phyloP scores from a whole-genome alignment of 2,329 filamentous ascomycete species.

The Talaromyces piceae region DNA sequence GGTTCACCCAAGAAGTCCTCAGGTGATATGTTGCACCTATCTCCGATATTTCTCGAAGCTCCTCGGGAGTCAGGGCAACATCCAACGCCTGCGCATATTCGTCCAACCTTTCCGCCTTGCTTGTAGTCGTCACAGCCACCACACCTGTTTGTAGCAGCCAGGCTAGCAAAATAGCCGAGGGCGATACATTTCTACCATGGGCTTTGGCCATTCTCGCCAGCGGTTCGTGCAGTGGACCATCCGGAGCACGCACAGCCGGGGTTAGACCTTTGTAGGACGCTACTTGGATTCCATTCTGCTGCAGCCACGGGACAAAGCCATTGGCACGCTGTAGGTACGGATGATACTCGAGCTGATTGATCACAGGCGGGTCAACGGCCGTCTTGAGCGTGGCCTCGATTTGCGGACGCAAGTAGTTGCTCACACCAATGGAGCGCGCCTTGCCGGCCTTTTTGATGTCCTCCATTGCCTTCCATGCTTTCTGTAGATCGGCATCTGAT shows the following conservation, averaged over 20 bases:
- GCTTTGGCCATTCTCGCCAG: not conserved
- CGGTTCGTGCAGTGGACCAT: not conserved
- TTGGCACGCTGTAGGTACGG: constrained; percentile 26
- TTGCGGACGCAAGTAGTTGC: constrained; percentile 43
- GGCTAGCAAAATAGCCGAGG: not conserved
- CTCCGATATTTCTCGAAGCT: not conserved
- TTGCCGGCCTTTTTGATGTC: constrained; percentile 35
- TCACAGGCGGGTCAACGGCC: constrained; percentile 39
- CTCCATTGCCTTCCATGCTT: constrained; percentile 45
- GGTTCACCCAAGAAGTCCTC: not conserved
- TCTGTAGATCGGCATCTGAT: constrained; percentile 51
- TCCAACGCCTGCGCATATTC: not conserved
- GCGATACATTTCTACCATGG: not conserved
- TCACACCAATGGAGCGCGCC: constrained; percentile 44
- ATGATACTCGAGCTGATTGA: constrained; percentile 47
- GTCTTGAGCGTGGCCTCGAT: constrained; percentile 41
- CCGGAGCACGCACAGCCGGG: not conserved
- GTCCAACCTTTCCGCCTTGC: not conserved
- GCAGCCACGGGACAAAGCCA: not conserved
- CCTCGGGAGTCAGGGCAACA: not conserved
- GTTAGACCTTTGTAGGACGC: not conserved
- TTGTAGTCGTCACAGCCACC: not conserved
- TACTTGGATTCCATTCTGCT: not conserved
- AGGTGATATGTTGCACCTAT: not conserved
- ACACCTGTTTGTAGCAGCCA: not conserved